phyloP scores from a whole-genome alignment of 345 rosid species.

The Euphorbia tirucalli region DNA sequence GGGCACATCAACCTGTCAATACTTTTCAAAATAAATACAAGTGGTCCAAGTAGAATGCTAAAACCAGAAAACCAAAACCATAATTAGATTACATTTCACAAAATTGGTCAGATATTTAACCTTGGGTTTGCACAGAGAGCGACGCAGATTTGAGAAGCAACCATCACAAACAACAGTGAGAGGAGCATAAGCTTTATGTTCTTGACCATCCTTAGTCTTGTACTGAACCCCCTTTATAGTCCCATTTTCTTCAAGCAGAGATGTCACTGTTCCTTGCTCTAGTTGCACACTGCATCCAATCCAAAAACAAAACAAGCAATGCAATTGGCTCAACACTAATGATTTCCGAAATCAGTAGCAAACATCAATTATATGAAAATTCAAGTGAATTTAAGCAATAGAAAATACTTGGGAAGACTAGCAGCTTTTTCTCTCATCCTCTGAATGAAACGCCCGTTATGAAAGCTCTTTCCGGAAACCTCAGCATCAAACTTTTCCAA shows the following conservation, averaged over 20 bases:
- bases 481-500: conserved; percentile 22
- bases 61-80: neutral
- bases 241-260: conserved; percentile 21
- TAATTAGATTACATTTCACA: too few species aligned
- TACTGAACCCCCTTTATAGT: conserved; percentile 18
- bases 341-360: neutral
- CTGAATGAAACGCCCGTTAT: conserved; percentile 24
- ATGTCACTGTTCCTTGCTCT: conserved; percentile 21
- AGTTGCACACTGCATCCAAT: conserved; percentile 8
- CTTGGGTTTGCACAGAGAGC: conserved; percentile 18
- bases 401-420: conserved; percentile 16
- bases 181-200: conserved; percentile 17
- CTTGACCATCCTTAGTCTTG: conserved; percentile 20
- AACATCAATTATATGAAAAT: too few species aligned
- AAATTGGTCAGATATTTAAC: neutral
- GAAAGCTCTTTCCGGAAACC: conserved; percentile 23
- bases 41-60: too few species aligned
- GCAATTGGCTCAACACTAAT: neutral
- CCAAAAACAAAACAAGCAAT: neutral
- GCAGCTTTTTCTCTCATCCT: conserved; percentile 26
- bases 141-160: conserved; percentile 23
- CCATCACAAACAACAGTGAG: conserved; percentile 25
- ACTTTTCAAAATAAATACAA: too few species aligned
- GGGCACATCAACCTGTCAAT: conserved; percentile 22
- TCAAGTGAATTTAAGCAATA: neutral